Conservation (phyloP, 345 rosid species). For the Erucastrum elatum region DNA sequence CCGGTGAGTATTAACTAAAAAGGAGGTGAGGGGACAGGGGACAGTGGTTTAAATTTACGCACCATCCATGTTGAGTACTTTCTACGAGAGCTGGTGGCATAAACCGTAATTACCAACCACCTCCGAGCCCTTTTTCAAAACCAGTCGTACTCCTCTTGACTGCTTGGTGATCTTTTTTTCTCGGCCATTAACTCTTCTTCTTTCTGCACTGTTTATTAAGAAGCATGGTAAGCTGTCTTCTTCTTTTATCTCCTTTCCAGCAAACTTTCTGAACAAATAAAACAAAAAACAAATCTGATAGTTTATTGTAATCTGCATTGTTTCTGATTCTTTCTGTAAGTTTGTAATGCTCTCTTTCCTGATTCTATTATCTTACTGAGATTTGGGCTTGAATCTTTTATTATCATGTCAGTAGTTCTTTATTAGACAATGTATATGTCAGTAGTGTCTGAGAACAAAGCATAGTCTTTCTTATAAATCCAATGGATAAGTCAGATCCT, state of each 20-base stretch:
- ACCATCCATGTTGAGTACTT: background rate
- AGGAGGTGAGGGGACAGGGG: background rate
- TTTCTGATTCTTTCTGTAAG: background rate
- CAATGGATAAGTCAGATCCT: slow-evolving; percentile 5
- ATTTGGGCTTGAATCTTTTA: background rate
- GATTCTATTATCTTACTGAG: background rate
- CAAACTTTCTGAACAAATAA: background rate
- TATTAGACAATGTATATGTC: background rate
- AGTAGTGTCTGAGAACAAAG: background rate
- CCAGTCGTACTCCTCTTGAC: background rate
- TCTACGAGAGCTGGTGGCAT: background rate
- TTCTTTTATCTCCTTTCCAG: background rate
- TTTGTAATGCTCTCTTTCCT: background rate
- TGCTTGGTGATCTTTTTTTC: background rate
- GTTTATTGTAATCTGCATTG: background rate
- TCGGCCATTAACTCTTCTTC: background rate
- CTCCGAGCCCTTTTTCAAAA: background rate
- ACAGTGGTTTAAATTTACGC: background rate
- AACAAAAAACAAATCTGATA: background rate
- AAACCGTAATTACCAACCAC: background rate
- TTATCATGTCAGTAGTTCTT: too few species aligned
- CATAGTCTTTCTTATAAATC: background rate
- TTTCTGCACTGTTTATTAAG: background rate
- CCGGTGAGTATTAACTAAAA: background rate
- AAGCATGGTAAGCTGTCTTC: background rate